A percentile compares a stretch with the other conserved stretches of the same genome.
These are phyloP conservation scores for Trifolium repens DNA, from an alignment of 306 rosid genomes.

Conservation along the genomic window DNA sequence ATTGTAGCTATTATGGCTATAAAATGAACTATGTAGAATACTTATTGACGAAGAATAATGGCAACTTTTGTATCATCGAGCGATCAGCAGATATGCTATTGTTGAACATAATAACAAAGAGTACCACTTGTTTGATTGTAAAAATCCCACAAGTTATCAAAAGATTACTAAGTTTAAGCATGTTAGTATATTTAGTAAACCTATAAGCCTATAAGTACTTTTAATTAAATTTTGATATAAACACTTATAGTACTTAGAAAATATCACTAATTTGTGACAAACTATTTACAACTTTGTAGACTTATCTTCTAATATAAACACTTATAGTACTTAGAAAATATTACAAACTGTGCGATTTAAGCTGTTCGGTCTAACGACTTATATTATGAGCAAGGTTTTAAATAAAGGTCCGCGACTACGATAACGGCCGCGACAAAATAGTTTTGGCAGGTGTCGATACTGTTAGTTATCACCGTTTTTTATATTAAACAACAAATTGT, in stretches of 20 bases:
- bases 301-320: too few relatives aligned
- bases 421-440: too few relatives aligned
- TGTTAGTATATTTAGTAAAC: background rate
- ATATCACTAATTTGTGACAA: background rate
- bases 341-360: background rate
- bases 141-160: conserved; percentile 27
- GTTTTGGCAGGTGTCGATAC: too few relatives aligned
- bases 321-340: background rate
- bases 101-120: background rate
- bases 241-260: too few relatives aligned
- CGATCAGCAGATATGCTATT: too few relatives aligned
- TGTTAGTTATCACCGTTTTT: too few relatives aligned
- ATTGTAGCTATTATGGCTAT: background rate
- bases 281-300: background rate
- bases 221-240: too few relatives aligned
- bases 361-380: background rate
- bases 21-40: conserved; percentile 19
- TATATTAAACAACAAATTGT: too few relatives aligned
- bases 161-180: conserved; percentile 10
- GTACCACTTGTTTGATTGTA: background rate
- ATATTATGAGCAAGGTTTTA: too few relatives aligned
- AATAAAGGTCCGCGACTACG: too few relatives aligned
- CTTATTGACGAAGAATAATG: conserved; percentile 17
- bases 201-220: background rate
- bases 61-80: conserved; percentile 13